A percentile compares a stretch with the other conserved stretches of the same genome.
Conservation (phyloP, 805 yeast species). For the Wickerhamiella siamensis region DNA sequence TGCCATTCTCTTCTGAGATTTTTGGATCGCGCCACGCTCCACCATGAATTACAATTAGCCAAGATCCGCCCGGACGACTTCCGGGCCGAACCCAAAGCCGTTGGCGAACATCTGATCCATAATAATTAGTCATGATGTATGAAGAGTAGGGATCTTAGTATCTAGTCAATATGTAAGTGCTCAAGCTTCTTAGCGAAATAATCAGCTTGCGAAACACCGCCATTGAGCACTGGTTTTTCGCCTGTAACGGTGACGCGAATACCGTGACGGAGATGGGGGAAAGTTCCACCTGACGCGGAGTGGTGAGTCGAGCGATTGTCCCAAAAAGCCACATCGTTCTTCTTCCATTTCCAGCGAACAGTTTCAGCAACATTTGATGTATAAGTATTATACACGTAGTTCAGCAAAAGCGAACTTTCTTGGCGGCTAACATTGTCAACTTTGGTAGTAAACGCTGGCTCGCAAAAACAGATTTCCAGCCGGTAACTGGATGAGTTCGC, state of each 20-base stretch:
- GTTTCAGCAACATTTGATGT: slow-evolving; percentile 24
- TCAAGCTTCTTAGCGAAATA: background rate
- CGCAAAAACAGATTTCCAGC: slow-evolving; percentile 40
- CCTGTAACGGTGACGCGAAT: slow-evolving; percentile 61
- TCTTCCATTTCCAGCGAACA: slow-evolving; percentile 32
- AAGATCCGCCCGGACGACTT: slow-evolving; percentile 6
- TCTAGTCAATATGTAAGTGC: slow-evolving; percentile 14
- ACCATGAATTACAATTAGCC: slow-evolving; percentile 57
- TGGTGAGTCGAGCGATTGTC: slow-evolving; percentile 42
- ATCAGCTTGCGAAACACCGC: slow-evolving; percentile 14
- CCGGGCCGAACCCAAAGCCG: background rate
- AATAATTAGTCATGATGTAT: background rate
- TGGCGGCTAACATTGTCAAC: slow-evolving; percentile 37
- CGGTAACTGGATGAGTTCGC: slow-evolving; percentile 53
- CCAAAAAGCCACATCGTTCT: slow-evolving; percentile 42
- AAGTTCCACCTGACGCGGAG: slow-evolving; percentile 59
- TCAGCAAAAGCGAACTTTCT: slow-evolving; percentile 34
- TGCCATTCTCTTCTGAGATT: slow-evolving; percentile 46
- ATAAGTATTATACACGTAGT: slow-evolving; percentile 31
- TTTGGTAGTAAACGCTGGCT: slow-evolving; percentile 35
- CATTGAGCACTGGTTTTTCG: slow-evolving; percentile 40
- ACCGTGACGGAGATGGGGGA: slow-evolving; percentile 54
- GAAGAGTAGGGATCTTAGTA: too few species aligned
- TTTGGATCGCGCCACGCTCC: slow-evolving; percentile 75
- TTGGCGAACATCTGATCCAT: background rate